Percentiles rank a stretch among this genome's conserved stretches.
These are phyloP conservation scores for Eucalyptus fibrosa DNA, from an alignment of 345 rosid species.

Conservation along the genomic window DNA sequence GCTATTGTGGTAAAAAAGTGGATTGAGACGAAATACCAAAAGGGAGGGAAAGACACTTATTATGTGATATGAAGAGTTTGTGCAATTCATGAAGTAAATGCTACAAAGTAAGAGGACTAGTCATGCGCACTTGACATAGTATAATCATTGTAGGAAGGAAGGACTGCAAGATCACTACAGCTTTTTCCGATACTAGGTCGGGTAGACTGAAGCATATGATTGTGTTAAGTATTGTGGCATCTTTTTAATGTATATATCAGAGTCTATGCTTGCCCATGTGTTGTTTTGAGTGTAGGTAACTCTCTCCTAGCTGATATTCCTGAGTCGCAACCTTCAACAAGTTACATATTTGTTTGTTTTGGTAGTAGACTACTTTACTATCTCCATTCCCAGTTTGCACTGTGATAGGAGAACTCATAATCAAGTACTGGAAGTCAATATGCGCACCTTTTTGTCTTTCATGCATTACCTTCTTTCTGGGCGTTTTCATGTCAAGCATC, in stretches of 20 bases:
- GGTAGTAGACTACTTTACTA: not conserved
- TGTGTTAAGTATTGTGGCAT: not conserved
- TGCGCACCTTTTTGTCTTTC: not conserved
- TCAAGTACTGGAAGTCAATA: not conserved
- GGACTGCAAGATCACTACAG: not conserved
- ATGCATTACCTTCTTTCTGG: not conserved
- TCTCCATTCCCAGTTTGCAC: not conserved
- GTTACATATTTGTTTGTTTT: not conserved
- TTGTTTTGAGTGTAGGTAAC: not conserved
- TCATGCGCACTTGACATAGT: not conserved
- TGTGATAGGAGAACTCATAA: not conserved
- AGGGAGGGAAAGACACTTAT: not conserved
- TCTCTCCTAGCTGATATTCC: not conserved
- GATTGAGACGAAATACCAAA: not conserved
- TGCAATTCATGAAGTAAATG: not conserved
- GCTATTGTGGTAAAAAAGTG: not conserved
- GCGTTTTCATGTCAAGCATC: not conserved
- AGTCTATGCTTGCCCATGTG: not conserved
- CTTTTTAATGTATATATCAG: not conserved
- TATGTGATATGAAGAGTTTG: not conserved
- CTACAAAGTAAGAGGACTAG: not conserved
- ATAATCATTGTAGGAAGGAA: not conserved
- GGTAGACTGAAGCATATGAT: not conserved
- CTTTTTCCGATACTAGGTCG: not conserved
- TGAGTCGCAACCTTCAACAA: not conserved